phyloP scores from a whole-genome alignment of 2,329 filamentous ascomycete genomes.

The Neurospora sp. region DNA sequence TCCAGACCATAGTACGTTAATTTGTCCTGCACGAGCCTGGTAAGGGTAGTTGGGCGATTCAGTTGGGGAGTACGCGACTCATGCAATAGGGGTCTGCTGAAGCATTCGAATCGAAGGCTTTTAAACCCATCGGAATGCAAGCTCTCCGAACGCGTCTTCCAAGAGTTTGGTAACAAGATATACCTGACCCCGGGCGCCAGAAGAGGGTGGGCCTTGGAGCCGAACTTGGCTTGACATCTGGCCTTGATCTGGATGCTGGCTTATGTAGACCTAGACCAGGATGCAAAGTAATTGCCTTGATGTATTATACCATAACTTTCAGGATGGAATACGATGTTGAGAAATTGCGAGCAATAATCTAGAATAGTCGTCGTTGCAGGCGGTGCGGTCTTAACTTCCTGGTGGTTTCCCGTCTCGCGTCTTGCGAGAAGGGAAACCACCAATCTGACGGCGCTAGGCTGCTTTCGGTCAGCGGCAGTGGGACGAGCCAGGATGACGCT shows the following conservation, averaged over 20 bases:
- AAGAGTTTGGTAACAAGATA: background rate
- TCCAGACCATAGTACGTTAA: no score
- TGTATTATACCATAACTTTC: background rate
- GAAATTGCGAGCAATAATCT: background rate
- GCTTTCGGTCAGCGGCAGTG: background rate
- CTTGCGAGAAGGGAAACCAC: no score
- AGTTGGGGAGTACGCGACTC: background rate
- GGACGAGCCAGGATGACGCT: background rate
- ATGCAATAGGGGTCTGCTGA: conserved; percentile 1
- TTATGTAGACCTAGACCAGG: background rate
- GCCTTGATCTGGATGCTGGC: background rate
- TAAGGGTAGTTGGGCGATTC: background rate
- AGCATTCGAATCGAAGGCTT: background rate
- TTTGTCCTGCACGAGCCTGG: background rate
- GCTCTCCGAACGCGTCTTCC: background rate
- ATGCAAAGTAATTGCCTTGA: background rate
- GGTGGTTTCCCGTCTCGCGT: background rate
- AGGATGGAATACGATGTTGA: background rate
- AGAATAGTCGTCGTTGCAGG: background rate
- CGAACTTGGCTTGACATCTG: background rate
- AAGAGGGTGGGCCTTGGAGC: background rate
- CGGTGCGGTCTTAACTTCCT: background rate
- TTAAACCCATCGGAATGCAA: background rate
- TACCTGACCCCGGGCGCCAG: background rate
- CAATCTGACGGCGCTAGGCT: background rate